phyloP scores from a whole-genome alignment of 208 protist species.

The Acanthamoeba royreba region DNA sequence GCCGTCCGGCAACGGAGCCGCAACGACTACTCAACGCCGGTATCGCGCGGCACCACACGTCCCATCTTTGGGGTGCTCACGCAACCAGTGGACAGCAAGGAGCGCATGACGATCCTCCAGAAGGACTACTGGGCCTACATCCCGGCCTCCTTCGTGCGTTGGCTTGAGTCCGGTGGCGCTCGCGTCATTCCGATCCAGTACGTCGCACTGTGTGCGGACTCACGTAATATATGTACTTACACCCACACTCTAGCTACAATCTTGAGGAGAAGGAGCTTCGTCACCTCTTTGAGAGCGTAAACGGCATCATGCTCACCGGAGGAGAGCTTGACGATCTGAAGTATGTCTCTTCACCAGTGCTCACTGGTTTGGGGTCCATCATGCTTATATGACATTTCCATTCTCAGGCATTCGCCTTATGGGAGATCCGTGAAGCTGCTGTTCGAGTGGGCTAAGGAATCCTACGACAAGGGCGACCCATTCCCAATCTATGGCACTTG shows the following conservation, averaged over 20 bases:
- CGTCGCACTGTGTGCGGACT: no score
- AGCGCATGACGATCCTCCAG: no score
- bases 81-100: no score
- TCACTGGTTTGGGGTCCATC: background rate
- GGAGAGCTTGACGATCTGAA: conserved; percentile 40
- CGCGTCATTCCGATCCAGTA: no score
- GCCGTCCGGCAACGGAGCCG: no score
- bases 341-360: background rate
- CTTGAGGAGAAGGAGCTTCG: background rate
- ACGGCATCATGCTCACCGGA: conserved; percentile 74
- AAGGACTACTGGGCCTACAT: no score
- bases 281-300: conserved; percentile 66
- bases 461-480: conserved; percentile 63
- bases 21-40: no score
- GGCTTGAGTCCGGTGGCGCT: no score
- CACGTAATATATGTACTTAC: no score
- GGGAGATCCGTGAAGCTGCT: background rate
- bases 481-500: conserved; percentile 78
- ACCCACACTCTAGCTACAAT: conserved; percentile 66
- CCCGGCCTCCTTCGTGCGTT: no score
- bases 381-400: background rate
- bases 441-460: conserved; percentile 42
- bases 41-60: no score
- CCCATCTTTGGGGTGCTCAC: no score
- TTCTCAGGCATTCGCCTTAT: conserved; percentile 34